Evolutionary conservation across 495 filamentous ascomycete species (phyloP), one percentile per base, ranked within the genome.

Genomic region (Penicillium lagena): DNA sequence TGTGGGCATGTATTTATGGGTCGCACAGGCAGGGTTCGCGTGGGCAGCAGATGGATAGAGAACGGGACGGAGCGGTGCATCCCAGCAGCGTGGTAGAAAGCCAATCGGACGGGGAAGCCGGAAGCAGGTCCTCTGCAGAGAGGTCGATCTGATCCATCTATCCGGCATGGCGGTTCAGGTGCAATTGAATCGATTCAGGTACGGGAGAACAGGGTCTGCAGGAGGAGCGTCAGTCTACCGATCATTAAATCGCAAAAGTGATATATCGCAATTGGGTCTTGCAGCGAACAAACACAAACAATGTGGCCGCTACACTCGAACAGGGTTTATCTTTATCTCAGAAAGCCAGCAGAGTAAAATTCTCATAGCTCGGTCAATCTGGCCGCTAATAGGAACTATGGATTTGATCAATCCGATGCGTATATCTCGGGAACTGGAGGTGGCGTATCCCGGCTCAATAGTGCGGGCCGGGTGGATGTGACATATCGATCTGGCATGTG

Each of bases 111-210:
- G 39, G 40, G 42, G 50, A 45, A 34, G 32, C 9, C 32, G 32
- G 32, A 47, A 45, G 22, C 22, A 15, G 41, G 29, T 35, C 30
- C 39, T 40, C 40, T 39, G 36, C 43, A 54, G 38, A 50, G 36
- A 42, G 38, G 47, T 47, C 40, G 32, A 50, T 54, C 43, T 60
- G 55, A 61, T 43, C 45, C 43, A 53, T 61, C 55, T 46, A 50
- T 39, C 55, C 51, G 35, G 36, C 29, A 47, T 42, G 33, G 17
- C 39, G 46, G 49, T 56, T 59, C 55, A 35, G 53, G 44, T 56
- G 39, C 32, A 34, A 3, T 22, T 22, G 22, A 22, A 17, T 17
- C 1, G 15, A 1, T 22, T 22, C 22, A 22, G 22, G 22, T 6
- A 22, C 22, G 22, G 22, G 4, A 22, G 22, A 22, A 22, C 2